Evolutionary conservation across 2,329 filamentous ascomycete species (phyloP).

Genomic region (Claviceps sp.): DNA sequence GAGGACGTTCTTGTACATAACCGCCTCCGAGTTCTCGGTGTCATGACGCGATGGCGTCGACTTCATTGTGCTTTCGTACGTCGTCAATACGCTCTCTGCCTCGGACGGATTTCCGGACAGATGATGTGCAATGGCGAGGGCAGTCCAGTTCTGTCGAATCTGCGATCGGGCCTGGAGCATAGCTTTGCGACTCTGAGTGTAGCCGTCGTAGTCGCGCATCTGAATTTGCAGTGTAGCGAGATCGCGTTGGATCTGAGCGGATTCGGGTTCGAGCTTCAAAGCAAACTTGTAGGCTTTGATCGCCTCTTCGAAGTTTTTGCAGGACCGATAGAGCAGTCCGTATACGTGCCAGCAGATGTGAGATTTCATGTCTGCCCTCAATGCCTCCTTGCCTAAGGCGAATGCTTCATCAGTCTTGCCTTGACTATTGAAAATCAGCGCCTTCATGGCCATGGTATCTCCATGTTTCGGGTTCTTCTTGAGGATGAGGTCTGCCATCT

Average conservation of each 20-base stretch:
- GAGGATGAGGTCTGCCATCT: slow-evolving; percentile 90
- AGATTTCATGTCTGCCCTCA: slow-evolving; percentile 96
- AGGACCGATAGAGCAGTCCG: slow-evolving; percentile 78
- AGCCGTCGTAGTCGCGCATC: slow-evolving; percentile 90
- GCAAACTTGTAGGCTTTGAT: slow-evolving; percentile 99
- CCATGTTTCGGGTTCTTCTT: slow-evolving; percentile 92
- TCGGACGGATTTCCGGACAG: slow-evolving; percentile 72
- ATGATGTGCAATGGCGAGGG: slow-evolving; percentile 87
- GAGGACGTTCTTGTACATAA: slow-evolving; percentile 88
- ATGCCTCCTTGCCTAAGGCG: slow-evolving; percentile 75
- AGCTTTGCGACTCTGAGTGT: slow-evolving; percentile 72
- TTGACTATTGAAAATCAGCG: slow-evolving; percentile 84
- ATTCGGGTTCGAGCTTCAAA: slow-evolving; percentile 84
- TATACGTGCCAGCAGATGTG: slow-evolving; percentile 99
- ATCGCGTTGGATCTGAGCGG: slow-evolving; percentile 84
- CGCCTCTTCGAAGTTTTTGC: slow-evolving; percentile 97
- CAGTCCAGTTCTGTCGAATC: slow-evolving; percentile 89
- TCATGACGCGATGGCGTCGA: slow-evolving; percentile 62
- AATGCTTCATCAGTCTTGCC: slow-evolving; percentile 93
- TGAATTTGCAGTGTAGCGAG: slow-evolving; percentile 87
- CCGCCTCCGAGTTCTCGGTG: slow-evolving; percentile 84
- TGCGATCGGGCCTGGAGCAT: slow-evolving; percentile 80
- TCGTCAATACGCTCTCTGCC: slow-evolving; percentile 81
- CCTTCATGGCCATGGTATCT: slow-evolving; percentile 98
- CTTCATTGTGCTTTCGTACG: slow-evolving; percentile 89